Evolutionary conservation across 805 yeast species (phyloP), one percentile per base, ranked within the genome.

Genomic region (Zygoascus bituminiphila): DNA sequence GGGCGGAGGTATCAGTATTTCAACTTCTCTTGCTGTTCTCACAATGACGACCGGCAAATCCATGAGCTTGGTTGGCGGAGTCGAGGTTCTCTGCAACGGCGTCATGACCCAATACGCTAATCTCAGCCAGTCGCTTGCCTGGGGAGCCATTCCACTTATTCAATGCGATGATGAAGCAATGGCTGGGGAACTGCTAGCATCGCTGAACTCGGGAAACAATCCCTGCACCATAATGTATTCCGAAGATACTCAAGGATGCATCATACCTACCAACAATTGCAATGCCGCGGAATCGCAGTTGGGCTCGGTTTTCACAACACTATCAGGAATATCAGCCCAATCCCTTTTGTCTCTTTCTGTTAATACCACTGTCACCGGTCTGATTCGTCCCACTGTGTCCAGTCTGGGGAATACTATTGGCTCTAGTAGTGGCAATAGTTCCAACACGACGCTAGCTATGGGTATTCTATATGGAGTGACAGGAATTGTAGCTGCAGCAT

Each of bases 381-480:
- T 17, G 17, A 41, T 41, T 19, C 20, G 20, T 15, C 39, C 39
- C 39, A 15, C 10, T 9, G 14, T 9, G 39, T 15, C 24, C 26
- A 24, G 42, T 5, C 20, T 26, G 24, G 42, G 20, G 10, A 15
- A 19, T 36, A 19, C 29, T 19, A 19, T 15, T 38, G 33, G 29
- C 8, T 12, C 31, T 21, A n/a, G 35, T 20, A 21, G 23, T 15
- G n/a, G 33, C 38, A 20, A 29, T 33, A 21, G 44, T 17, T 14
- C 41, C 15, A 21, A 14, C n/a, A 24, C 31, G 4, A 56, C 62
- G 5, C 52, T 52, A 15, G 65, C 64, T 19, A 61, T 62, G 65
- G 59, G 57, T 26, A 56, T 59, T 7, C 54, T 63, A 19, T 63
- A 63, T 47, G 43, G 54, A 42, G 44, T 61, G 23, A 57, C 65